phyloP scores from a whole-genome alignment of 805 yeast species.

The Suhomyces xylopsoci region DNA sequence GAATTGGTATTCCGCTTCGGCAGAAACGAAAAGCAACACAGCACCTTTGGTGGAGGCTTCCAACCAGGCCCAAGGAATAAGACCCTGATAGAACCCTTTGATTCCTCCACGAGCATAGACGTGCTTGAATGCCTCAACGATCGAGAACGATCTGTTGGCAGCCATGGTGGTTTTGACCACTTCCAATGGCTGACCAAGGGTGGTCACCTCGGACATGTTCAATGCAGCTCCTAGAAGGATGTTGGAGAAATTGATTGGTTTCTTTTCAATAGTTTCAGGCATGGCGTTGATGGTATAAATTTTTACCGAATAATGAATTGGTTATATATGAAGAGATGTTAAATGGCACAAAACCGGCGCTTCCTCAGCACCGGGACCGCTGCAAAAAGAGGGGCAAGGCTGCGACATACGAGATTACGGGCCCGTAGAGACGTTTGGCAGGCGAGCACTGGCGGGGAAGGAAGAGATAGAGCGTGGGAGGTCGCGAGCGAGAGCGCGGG shows the following conservation, averaged over 20 bases:
- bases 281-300: constrained; percentile 2
- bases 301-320: not conserved
- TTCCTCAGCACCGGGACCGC: not conserved
- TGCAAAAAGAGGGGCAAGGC: not conserved
- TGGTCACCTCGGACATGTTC: constrained; percentile 87
- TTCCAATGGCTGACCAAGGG: constrained; percentile 96
- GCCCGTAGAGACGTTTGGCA: not conserved
- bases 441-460: not conserved
- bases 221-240: constrained; percentile 91
- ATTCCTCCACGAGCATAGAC: constrained; percentile 95
- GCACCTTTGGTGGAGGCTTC: constrained; percentile 99
- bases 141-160: constrained; percentile 75
- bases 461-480: not conserved
- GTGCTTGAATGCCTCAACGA: constrained; percentile 63
- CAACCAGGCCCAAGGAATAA: constrained; percentile 99
- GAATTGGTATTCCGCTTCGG: constrained; percentile 84
- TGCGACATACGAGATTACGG: not conserved
- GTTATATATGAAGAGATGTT: not conserved
- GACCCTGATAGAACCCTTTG: constrained; percentile 91
- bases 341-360: not conserved
- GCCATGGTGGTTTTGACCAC: constrained; percentile 98
- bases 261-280: constrained; percentile 54
- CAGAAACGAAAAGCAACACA: constrained; percentile 83
- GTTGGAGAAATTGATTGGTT: constrained; percentile 85
- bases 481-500: not conserved